Evolutionary conservation across 1,284 basidiomycete species (phyloP).

Genomic region (Malassezia obtusa): DNA sequence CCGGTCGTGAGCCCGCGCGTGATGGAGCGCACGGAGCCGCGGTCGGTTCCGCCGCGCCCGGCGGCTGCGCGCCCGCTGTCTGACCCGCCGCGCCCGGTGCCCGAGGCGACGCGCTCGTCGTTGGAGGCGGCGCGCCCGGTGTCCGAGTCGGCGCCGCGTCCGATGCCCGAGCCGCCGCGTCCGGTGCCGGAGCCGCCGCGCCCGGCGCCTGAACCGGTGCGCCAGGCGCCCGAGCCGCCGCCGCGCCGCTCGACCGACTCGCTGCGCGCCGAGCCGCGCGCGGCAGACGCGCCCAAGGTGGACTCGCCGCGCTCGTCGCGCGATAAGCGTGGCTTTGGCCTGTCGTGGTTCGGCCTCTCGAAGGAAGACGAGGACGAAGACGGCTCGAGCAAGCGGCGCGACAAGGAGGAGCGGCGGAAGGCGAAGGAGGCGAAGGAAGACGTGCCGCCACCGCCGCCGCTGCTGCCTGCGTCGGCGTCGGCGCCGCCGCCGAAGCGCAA

Average conservation of each 20-base stretch:
- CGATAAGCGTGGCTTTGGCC: constrained; percentile 35
- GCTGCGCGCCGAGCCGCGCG: not conserved
- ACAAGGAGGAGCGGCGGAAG: constrained; percentile 1
- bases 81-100: not conserved
- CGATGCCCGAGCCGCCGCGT: not conserved
- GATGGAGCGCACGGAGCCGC: not conserved
- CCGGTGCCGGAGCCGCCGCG: not conserved
- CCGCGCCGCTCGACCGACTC: too few relatives aligned
- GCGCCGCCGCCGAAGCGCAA: constrained; percentile 2
- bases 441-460: constrained; percentile 4
- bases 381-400: constrained; percentile 20
- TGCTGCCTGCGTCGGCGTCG: not conserved
- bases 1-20: not conserved
- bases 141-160: too few relatives aligned
- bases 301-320: not conserved
- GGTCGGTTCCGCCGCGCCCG: not conserved
- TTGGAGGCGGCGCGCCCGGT: not conserved
- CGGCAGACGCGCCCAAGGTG: not conserved
- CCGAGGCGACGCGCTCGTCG: not conserved
- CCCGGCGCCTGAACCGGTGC: too few relatives aligned
- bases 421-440: constrained; percentile 20
- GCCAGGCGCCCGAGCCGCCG: too few relatives aligned
- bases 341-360: constrained; percentile 42
- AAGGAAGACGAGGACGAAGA: constrained; percentile 31
- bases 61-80: not conserved